Percentiles rank a stretch among this genome's conserved stretches.
Conservation (phyloP, 352 stramenopile species). For the Phytophthora tubulina region DNA sequence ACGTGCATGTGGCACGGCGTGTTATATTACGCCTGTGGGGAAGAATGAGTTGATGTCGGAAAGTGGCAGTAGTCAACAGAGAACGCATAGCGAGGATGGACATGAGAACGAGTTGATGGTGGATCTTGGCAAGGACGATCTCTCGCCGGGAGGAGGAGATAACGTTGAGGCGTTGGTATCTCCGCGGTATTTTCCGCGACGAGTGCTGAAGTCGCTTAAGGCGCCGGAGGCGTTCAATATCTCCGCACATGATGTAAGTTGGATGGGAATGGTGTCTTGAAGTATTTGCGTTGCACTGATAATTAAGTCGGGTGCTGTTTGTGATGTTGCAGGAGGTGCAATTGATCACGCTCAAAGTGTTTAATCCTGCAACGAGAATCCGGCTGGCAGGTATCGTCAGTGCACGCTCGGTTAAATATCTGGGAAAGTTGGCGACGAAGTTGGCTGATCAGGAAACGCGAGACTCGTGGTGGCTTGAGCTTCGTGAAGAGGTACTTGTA, state of each 20-base stretch:
- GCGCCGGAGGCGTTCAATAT: constrained; percentile 77
- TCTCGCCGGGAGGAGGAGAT: constrained; percentile 32
- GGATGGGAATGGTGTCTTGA: not conserved
- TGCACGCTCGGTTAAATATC: constrained; percentile 89
- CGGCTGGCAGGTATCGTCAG: constrained; percentile 88
- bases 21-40: constrained; percentile 76
- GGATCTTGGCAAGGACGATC: constrained; percentile 46
- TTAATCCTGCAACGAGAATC: constrained; percentile 83
- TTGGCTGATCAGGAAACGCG: constrained; percentile 97
- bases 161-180: constrained; percentile 54
- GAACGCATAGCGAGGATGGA: constrained; percentile 51
- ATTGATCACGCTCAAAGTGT: constrained; percentile 95
- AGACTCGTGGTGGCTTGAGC: constrained; percentile 98
- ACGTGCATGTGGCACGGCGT: constrained; percentile 95
- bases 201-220: constrained; percentile 61
- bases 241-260: constrained; percentile 75
- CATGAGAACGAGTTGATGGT: constrained; percentile 43
- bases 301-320: not conserved
- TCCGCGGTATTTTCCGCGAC: constrained; percentile 58
- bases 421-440: constrained; percentile 94
- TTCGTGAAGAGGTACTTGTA: constrained; percentile 92
- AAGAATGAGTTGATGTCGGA: constrained; percentile 47
- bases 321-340: constrained; percentile 87
- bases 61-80: constrained; percentile 32
- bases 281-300: constrained; percentile 10